Conservation (phyloP, 1,139 yeast species). For the Candida sanyaensis region DNA sequence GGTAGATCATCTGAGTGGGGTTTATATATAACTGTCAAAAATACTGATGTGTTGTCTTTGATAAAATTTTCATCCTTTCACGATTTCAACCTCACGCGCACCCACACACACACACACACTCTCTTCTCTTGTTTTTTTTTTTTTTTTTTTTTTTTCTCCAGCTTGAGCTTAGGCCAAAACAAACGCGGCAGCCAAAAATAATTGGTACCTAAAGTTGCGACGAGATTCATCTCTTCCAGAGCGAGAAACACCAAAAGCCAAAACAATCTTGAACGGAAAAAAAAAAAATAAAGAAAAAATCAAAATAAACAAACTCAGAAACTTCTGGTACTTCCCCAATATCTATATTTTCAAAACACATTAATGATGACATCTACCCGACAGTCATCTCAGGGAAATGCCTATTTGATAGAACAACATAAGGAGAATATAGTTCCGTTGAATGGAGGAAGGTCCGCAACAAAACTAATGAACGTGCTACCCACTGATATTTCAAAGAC, state of each 20-base stretch:
- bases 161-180: too few species aligned
- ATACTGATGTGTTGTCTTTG: neutral
- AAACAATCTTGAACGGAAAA: too few species aligned
- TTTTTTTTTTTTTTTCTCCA: too few species aligned
- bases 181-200: too few species aligned
- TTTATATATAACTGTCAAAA: neutral
- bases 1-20: neutral
- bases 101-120: too few species aligned
- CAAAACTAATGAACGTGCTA: slow-evolving; percentile 53
- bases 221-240: too few species aligned
- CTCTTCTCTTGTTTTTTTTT: too few species aligned
- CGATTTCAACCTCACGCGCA: too few species aligned
- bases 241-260: too few species aligned
- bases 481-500: slow-evolving; percentile 16
- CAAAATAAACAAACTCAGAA: neutral
- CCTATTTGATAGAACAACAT: slow-evolving; percentile 53
- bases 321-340: neutral
- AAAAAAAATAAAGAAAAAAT: too few species aligned
- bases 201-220: too few species aligned
- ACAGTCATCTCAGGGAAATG: neutral
- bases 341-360: neutral
- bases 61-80: neutral
- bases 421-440: slow-evolving; percentile 82
- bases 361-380: neutral
- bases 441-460: slow-evolving; percentile 70